Conservation (phyloP, 2,329 filamentous ascomycete genomes). For the Penicillium glabrum region DNA sequence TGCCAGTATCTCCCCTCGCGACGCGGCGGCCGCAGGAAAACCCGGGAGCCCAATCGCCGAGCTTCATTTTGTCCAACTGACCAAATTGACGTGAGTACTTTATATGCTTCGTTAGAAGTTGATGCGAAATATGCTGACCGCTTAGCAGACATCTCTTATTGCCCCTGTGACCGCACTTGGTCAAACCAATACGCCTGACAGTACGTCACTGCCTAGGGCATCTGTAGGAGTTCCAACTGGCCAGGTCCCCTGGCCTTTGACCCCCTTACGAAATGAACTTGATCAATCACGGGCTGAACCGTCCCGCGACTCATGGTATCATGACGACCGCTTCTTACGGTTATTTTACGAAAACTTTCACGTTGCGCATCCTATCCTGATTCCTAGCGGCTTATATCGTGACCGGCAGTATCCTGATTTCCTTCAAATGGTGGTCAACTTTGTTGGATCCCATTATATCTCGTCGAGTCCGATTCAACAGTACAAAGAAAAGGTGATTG, state of each 20-base stretch:
- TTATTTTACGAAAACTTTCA: slow-evolving; percentile 57
- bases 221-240: slow-evolving; percentile 18
- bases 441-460: slow-evolving; percentile 54
- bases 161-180: slow-evolving; percentile 2
- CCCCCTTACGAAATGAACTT: slow-evolving; percentile 18
- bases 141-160: slow-evolving; percentile 8
- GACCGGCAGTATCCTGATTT: slow-evolving; percentile 45
- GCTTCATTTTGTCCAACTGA: neutral
- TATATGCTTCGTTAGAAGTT: neutral
- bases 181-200: slow-evolving; percentile 21
- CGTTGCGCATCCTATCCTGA: slow-evolving; percentile 54
- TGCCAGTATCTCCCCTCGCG: slow-evolving; percentile 73
- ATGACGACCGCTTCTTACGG: slow-evolving; percentile 40
- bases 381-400: slow-evolving; percentile 45
- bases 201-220: slow-evolving; percentile 16
- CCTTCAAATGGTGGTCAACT: slow-evolving; percentile 52
- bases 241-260: slow-evolving; percentile 21
- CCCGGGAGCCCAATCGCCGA: slow-evolving; percentile 19
- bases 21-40: slow-evolving; percentile 53
- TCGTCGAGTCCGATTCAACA: slow-evolving; percentile 27
- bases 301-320: slow-evolving; percentile 14
- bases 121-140: slow-evolving; percentile 1
- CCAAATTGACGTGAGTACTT: neutral
- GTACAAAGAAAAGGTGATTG: slow-evolving; percentile 27
- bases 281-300: slow-evolving; percentile 14